A percentile compares a stretch with the other conserved stretches of the same genome.
These are phyloP conservation scores for Prunus yedoensis DNA, from an alignment of 331 rosid species.

Conservation along the genomic window DNA sequence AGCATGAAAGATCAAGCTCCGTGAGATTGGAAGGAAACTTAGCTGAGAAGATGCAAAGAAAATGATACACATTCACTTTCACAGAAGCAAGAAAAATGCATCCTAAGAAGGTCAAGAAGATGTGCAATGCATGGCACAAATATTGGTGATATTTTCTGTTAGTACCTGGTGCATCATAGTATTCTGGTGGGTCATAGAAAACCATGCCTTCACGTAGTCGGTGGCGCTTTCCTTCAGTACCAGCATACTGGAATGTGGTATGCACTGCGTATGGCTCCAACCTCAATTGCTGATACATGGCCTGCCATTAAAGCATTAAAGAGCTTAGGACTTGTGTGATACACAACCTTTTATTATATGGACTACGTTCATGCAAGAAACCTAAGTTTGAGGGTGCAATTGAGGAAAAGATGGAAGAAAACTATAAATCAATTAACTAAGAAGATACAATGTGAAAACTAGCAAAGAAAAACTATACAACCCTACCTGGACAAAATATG, in stretches of 20 bases:
- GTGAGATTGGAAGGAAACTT: constrained; percentile 4
- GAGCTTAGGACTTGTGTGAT: constrained; percentile 16
- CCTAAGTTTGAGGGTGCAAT: constrained; percentile 7
- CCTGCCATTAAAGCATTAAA: constrained; percentile 46
- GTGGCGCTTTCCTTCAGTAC: constrained; percentile 96
- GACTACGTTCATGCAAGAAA: constrained; percentile 13
- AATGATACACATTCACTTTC: background rate
- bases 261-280: constrained; percentile 94
- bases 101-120: constrained; percentile 4
- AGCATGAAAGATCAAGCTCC: background rate
- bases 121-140: constrained; percentile 7
- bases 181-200: constrained; percentile 86
- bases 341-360: constrained; percentile 9
- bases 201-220: constrained; percentile 88
- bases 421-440: constrained; percentile 9
- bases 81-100: constrained; percentile 1
- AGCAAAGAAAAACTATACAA: constrained; percentile 16
- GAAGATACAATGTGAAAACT: background rate
- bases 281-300: constrained; percentile 80
- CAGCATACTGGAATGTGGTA: constrained; percentile 89
- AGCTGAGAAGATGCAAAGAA: background rate
- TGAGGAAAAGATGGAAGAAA: constrained; percentile 1
- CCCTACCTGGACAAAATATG: constrained; percentile 91
- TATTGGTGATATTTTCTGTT: background rate
- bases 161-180: constrained; percentile 80